phyloP scores from a whole-genome alignment of 225 moss, liverwort and hornwort genomes.

The Marchantia paleacea region DNA sequence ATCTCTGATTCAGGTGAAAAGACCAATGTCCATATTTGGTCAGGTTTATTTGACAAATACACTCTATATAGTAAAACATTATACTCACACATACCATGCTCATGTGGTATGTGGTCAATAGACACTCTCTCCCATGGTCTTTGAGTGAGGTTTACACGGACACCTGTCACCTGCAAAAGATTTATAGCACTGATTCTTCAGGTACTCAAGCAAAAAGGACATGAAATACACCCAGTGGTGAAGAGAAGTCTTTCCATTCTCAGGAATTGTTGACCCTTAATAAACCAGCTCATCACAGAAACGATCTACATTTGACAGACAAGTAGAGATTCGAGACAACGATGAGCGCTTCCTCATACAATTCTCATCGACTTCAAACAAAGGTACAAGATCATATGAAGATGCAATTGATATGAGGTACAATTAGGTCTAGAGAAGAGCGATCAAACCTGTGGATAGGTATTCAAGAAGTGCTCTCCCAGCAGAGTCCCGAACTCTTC shows the following conservation, averaged over 20 bases:
- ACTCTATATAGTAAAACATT: not conserved
- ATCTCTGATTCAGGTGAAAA: not conserved
- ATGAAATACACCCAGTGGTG: too few species aligned
- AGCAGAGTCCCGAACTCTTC: constrained; percentile 74
- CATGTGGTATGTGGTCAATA: constrained; percentile 57
- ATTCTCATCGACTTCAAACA: not conserved
- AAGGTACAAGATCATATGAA: too few species aligned
- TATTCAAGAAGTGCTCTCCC: constrained; percentile 67
- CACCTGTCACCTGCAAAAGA: constrained; percentile 58
- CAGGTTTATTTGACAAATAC: not conserved
- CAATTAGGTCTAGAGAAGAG: not conserved
- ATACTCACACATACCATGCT: constrained; percentile 59
- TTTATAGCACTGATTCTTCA: too few species aligned
- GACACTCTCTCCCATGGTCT: constrained; percentile 90
- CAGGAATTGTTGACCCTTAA: too few species aligned
- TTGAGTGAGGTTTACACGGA: constrained; percentile 52
- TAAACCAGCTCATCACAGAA: too few species aligned
- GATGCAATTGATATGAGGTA: too few species aligned
- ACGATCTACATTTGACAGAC: too few species aligned
- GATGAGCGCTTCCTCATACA: too few species aligned
- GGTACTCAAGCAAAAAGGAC: too few species aligned
- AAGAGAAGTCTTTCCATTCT: too few species aligned
- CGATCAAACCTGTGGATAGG: constrained; percentile 69
- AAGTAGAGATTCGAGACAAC: too few species aligned
- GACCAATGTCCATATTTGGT: not conserved